Conservation (phyloP, 2,329 filamentous ascomycete species). For the Paracoccidioides lutzii region DNA sequence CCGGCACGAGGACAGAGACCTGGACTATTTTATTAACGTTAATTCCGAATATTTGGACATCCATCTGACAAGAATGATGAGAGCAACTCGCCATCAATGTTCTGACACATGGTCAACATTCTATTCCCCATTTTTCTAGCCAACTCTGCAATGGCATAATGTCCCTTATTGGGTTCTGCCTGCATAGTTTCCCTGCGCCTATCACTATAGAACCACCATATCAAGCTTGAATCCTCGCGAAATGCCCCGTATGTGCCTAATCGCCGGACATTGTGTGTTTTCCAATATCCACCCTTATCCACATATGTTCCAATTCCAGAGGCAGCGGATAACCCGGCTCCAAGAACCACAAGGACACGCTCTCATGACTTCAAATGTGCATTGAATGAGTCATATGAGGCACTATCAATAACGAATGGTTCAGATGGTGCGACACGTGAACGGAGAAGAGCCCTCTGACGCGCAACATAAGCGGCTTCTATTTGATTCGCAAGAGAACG, state of each 20-base stretch:
- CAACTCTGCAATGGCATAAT: background rate
- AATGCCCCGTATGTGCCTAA: background rate
- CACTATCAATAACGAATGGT: background rate
- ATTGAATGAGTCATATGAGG: background rate
- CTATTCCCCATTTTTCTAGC: background rate
- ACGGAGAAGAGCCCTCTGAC: background rate
- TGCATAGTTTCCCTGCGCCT: background rate
- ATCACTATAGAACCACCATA: slow-evolving; percentile 2
- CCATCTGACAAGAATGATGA: background rate
- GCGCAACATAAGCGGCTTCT: background rate
- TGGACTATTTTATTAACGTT: background rate
- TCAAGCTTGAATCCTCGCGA: background rate
- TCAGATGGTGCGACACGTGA: background rate
- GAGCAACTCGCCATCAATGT: background rate
- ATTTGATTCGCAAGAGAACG: background rate
- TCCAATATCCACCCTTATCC: background rate
- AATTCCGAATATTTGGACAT: background rate
- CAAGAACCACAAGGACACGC: background rate
- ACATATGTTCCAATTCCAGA: slow-evolving; percentile 1
- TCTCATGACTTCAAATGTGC: background rate
- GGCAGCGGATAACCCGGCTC: background rate
- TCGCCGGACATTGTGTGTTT: background rate
- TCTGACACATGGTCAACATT: slow-evolving; percentile 3
- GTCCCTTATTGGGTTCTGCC: slow-evolving; percentile 1
- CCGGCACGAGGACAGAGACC: background rate